Base-by-base conservation (phyloP, 305 asterid genomes). In the Lippia alba region DNA sequence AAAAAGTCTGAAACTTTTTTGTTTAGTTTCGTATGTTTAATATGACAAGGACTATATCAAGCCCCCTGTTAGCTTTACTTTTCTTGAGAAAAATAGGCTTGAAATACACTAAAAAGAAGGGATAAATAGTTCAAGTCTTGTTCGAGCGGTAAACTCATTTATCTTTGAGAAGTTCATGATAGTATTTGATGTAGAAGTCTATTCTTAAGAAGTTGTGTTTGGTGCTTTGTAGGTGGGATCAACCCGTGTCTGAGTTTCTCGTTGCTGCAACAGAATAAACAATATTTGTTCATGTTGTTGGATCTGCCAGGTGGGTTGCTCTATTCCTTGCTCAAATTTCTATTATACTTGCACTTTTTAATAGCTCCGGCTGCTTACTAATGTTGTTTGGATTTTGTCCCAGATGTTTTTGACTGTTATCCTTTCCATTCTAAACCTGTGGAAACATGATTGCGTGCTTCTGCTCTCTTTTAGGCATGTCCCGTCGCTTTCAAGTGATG, bases 181-280 rank as follows among this genome's bases (percentile, higher is more conserved):
- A 49, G 54, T 59, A 64, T n/a, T 62, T 73, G 50, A 19, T 57
- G 32, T 48, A 24, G 54, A 39, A 64, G 3, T 19, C 8, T 24
- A 60, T 49, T 77, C n/a, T 79, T 63, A 70, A 61, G 66, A 75
- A 41, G 61, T 74, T 73, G 20, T 66, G 30, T 67, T 63, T 80
- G 77, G 57, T 86, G 72, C 74, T 63, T 67, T 87, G 87, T 75
- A 94, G 99, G 96, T 87, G 83, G 83, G 98, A 94, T 44, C 97
- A 94, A 75, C 99, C 97, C 64, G 96, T 94, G 84, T 83, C 85
- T 44, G 99, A 94, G 84, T 92, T 92, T 81, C 80, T 94, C 74
- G 92, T 94, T 87, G 85, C 96, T 55, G 97, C 97, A 46, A 86
- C 98, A 0, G 98, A 94, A 77, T 98, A 94, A 80, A 84, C 98